Base-by-base conservation (phyloP, 2,329 filamentous ascomycete species). In the Colletotrichum cuscutae region DNA sequence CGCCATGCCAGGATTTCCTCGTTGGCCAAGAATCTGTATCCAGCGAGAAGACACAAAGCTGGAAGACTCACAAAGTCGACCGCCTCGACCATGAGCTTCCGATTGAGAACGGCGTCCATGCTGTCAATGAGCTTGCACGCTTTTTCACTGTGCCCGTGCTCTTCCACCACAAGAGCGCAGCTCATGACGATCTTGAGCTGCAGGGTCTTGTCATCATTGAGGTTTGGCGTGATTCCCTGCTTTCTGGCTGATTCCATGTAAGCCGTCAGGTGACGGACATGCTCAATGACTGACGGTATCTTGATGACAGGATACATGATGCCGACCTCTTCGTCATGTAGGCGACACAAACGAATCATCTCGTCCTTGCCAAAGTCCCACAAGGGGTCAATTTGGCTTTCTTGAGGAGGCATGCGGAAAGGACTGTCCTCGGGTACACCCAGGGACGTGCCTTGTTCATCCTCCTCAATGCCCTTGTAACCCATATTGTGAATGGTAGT, bases 281-380 rank as follows among this genome's bases (percentile, higher is more conserved):
- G 93, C 6, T 86, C 85, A 49, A 94, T 91, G 52, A 97, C 85
- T 54, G 88, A 87, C 54, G 93, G 89, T 46, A 97, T 93, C 76
- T 94, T 89, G 59, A 97, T 82, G 4, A 98, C 89, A 0, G 96
- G 96, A 80, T 97, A 98, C 94, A 98, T 97, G 77, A 96, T 89
- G 56, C 94, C 94, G 77, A 97, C 92, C 80, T 98, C 95, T 77
- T 98, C 95, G 76, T 97, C 94, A 79, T 97, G 96, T 0, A 97
- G 86, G 15, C 90, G 88, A 76, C 94, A 94, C 15, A 98, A 84
- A 1, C 94, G 90, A 24, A 96, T 81, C 77, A 97, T 94, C 79
- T 98, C 95, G 46, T 95, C 91, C 77, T 92, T 92, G 66, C 89
- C 89, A 61, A 97, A 89, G 8, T 91, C 87, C 90, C 95, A 95